Evolutionary conservation across 371 early-diverging fungal genomes (phyloP).

Genomic region (Phascolomyces articulosus): DNA sequence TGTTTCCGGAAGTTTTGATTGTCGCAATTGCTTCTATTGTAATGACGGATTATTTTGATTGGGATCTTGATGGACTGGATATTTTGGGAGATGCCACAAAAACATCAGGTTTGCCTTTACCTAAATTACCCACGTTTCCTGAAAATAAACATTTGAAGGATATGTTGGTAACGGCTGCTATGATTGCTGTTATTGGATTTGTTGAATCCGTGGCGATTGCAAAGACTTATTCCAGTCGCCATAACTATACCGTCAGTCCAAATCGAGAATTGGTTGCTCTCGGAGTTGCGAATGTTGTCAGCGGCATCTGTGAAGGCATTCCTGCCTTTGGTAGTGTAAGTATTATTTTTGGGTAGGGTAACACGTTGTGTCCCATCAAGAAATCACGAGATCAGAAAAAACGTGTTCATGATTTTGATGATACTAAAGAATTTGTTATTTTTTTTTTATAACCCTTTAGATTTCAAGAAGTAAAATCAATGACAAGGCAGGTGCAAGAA

Average conservation of each 20-base stretch:
- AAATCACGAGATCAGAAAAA: neutral
- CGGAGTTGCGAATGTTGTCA: conserved; percentile 82
- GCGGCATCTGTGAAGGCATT: conserved; percentile 82
- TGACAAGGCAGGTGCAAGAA: conserved; percentile 85
- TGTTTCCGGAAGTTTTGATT: conserved; percentile 88
- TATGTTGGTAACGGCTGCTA: conserved; percentile 58
- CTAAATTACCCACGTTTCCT: conserved; percentile 64
- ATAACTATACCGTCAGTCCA: conserved; percentile 87
- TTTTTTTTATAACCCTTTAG: conserved; percentile 20
- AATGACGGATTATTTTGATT: conserved; percentile 63
- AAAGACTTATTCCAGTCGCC: conserved; percentile 84
- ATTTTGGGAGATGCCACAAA: conserved; percentile 74
- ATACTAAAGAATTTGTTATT: too few species aligned
- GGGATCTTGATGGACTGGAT: conserved; percentile 72
- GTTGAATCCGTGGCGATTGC: conserved; percentile 92
- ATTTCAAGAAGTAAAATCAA: conserved; percentile 89
- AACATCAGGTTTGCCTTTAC: conserved; percentile 59
- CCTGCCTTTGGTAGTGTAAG: conserved; percentile 86
- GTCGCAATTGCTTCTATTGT: conserved; percentile 74
- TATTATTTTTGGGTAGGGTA: too few species aligned
- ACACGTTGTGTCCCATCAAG: conserved; percentile 3
- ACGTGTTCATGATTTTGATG: too few species aligned
- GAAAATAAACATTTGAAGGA: conserved; percentile 65
- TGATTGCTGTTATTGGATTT: conserved; percentile 92
- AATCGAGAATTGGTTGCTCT: conserved; percentile 93